Evolutionary conservation across 2,329 filamentous ascomycete species (phyloP).

Genomic region (Exophiala sp.): DNA sequence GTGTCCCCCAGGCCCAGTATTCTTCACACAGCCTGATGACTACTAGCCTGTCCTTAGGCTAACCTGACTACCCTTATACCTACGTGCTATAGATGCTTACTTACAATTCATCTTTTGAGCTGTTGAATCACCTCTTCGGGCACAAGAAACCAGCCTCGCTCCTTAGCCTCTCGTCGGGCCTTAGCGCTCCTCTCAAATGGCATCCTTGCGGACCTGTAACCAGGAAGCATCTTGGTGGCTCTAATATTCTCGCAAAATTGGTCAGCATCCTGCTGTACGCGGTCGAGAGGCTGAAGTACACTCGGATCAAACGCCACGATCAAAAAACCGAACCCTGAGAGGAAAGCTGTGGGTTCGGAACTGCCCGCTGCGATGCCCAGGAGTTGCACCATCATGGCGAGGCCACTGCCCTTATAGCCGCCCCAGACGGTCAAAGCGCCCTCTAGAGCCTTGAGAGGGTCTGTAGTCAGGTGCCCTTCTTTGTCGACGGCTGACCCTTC

Average conservation of each 20-base stretch:
- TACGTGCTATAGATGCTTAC: background rate
- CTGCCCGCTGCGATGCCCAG: slow-evolving; percentile 8
- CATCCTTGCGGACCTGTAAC: slow-evolving; percentile 8
- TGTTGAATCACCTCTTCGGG: slow-evolving; percentile 3
- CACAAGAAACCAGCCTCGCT: slow-evolving; percentile 2
- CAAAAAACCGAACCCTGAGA: slow-evolving; percentile 12
- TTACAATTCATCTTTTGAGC: background rate
- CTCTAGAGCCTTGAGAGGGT: slow-evolving; percentile 8
- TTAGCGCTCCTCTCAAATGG: slow-evolving; percentile 7
- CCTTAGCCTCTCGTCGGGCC: background rate
- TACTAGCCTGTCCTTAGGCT: too few relatives aligned
- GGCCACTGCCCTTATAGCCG: slow-evolving; percentile 7
- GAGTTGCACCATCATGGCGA: slow-evolving; percentile 15
- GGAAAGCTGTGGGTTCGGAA: background rate
- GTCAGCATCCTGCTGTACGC: slow-evolving; percentile 5
- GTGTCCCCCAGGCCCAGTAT: too few relatives aligned
- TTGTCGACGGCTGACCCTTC: slow-evolving; percentile 8
- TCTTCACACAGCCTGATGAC: too few relatives aligned
- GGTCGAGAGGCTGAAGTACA: slow-evolving; percentile 8
- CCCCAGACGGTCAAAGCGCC: slow-evolving; percentile 12
- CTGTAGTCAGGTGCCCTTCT: slow-evolving; percentile 5
- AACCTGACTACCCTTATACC: too few relatives aligned
- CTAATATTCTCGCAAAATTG: slow-evolving; percentile 2
- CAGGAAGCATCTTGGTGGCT: slow-evolving; percentile 10
- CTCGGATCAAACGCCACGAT: slow-evolving; percentile 8